A percentile compares a stretch with the other conserved stretches of the same genome.
phyloP scores from a whole-genome alignment of 2,329 filamentous ascomycete genomes.

The Periconia digitata region DNA sequence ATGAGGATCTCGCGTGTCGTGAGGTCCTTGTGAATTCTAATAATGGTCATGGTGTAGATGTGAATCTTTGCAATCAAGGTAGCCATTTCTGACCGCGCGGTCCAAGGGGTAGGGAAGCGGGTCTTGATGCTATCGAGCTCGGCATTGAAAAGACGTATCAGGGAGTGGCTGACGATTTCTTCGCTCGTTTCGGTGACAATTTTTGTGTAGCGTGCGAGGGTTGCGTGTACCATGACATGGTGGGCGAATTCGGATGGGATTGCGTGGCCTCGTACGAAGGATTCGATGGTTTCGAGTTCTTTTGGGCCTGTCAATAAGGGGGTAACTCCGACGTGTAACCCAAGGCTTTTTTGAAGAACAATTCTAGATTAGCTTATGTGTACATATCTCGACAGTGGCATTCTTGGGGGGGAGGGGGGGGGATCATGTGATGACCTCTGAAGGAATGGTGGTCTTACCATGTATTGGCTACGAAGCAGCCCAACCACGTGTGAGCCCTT shows the following conservation, averaged over 20 bases:
- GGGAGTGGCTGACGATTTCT: constrained; percentile 18
- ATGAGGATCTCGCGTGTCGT: constrained; percentile 20
- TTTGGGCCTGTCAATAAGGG: constrained; percentile 14
- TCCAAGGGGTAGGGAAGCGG: constrained; percentile 17
- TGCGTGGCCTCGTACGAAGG: constrained; percentile 18
- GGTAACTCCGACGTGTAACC: constrained; percentile 20
- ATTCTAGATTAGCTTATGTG: not conserved
- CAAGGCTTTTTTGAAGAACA: constrained; percentile 12
- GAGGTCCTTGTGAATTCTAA: constrained; percentile 19
- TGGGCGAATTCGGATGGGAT: constrained; percentile 21
- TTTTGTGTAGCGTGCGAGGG: constrained; percentile 21
- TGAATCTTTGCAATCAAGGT: constrained; percentile 19
- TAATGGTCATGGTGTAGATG: constrained; percentile 23
- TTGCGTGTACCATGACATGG: constrained; percentile 24
- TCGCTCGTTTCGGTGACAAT: constrained; percentile 19
- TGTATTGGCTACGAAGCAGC: constrained; percentile 21
- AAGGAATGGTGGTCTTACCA: constrained; percentile 12
- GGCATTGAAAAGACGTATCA: constrained; percentile 21
- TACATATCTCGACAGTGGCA: too few relatives aligned
- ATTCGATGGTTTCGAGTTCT: constrained; percentile 22
- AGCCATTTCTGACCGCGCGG: constrained; percentile 15
- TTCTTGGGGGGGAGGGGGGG: not conserved
- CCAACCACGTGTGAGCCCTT: constrained; percentile 23
- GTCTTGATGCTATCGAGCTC: constrained; percentile 20
- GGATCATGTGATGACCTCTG: not conserved